Base-by-base conservation (phyloP, 176 grass and related monocot species). In the Thinopyrum elongatum region DNA sequence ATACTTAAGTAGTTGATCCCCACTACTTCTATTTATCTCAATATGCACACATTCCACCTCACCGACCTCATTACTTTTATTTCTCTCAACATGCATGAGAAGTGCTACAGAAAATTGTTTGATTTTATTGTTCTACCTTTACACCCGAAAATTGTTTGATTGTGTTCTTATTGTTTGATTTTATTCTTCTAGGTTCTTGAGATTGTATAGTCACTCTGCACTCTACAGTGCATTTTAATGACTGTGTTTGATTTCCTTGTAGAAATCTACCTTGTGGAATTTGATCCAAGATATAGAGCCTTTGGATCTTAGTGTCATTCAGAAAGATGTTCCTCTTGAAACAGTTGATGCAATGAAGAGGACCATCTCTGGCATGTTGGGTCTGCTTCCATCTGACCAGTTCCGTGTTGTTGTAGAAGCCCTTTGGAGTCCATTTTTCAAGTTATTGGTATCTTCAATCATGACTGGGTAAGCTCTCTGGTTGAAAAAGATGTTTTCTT, bases 241-340 rank as follows among this genome's bases (percentile, higher is more conserved):
- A 84, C 66, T 25, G 23, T 77, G 47, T 85, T 82, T 93, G 70
- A 38, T 72, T 82, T 68, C 31, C 27, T 80, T 88, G 84, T 92
- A 96, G 97, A 92, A 92, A 84, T 96, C 88, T 84, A 79, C 94
- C 77, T 76, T 99, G 34, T 95, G 89, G 89, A 94, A 90, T 68
- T 86, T 96, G 92, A 90, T 99, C 65, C 97, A 99, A 88, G 97
- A 99, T 66, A 96, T 99, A 87, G 94, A 96, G 80, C 97, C 97
- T 44, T 87, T 99, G 86, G 92, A 96, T 79, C 79, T 94, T 53
- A 96, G 90, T 85, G 62, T 91, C 76, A 96, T 96, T 86, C 92
- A 99, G 76, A 96, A 96, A 82, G 92, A 96, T 89, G 97, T 96
- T 79, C 85, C 94, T 72, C 86, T 85, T 76, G 89, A 99, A 90